These are phyloP conservation scores for Leccinum broughii DNA, from an alignment of 768 basidiomycete genomes.

Conservation along the genomic window DNA sequence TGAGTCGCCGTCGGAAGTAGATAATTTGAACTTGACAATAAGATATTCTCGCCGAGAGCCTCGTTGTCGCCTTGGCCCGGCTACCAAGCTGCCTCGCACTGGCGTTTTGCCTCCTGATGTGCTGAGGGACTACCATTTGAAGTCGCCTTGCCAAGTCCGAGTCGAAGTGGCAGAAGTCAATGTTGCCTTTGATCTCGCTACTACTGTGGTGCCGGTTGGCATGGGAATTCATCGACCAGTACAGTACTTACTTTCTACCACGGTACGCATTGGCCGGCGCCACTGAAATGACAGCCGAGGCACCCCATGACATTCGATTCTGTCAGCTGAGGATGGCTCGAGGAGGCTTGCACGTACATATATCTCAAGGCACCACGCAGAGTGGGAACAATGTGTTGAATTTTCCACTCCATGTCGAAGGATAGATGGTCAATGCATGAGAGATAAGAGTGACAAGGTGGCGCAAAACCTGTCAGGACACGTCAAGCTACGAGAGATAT, in stretches of 20 bases:
- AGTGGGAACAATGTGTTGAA: not conserved
- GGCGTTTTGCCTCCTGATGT: not conserved
- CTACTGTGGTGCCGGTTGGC: not conserved
- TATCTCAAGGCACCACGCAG: not conserved
- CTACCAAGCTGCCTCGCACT: not conserved
- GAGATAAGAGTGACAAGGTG: constrained; percentile 7
- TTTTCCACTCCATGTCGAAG: not conserved
- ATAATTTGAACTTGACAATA: not conserved
- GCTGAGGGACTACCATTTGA: not conserved
- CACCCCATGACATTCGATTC: not conserved
- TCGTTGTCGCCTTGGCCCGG: not conserved
- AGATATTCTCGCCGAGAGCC: not conserved
- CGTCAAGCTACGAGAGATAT: not conserved
- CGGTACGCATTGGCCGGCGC: not conserved
- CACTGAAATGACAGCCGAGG: not conserved
- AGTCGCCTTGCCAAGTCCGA: not conserved
- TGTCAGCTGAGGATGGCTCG: not conserved
- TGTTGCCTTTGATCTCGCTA: not conserved
- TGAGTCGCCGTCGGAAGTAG: not conserved
- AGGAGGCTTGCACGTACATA: not conserved
- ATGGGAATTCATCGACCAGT: not conserved
- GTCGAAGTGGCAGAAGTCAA: not conserved
- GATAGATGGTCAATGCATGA: not conserved
- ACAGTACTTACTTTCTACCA: not conserved
- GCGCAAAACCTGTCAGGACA: not conserved